These are phyloP conservation scores for Chrysochromulina tobinii DNA, from an alignment of 78 protist species.

Conservation along the genomic window DNA sequence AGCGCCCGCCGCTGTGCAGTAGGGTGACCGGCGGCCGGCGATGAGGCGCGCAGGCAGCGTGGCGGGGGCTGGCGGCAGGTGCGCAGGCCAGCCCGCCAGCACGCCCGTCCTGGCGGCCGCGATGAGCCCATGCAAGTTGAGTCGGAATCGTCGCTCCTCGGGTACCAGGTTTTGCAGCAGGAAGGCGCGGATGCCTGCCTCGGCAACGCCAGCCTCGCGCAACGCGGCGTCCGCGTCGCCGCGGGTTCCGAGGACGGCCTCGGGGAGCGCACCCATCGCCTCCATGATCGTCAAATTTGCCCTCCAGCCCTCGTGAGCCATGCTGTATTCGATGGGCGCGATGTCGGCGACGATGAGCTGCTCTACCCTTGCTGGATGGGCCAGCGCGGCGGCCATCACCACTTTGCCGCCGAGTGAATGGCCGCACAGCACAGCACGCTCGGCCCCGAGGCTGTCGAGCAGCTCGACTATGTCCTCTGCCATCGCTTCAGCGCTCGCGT, in stretches of 20 bases:
- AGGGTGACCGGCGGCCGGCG: background rate
- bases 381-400: background rate
- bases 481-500: background rate
- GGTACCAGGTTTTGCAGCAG: background rate
- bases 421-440: background rate
- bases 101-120: no score
- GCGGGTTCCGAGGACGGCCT: background rate
- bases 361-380: background rate
- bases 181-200: background rate
- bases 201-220: background rate
- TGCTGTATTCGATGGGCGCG: background rate
- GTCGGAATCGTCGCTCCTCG: background rate
- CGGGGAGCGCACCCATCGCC: background rate
- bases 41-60: background rate
- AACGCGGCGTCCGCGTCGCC: background rate
- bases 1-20: no score
- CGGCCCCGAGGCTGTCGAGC: background rate
- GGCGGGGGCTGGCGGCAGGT: background rate
- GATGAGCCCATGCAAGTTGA: background rate
- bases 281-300: background rate
- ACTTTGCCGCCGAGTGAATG: constrained; percentile 6
- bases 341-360: background rate
- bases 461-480: background rate
- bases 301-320: background rate
- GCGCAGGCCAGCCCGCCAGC: background rate